Evolutionary conservation across 495 filamentous ascomycete species (phyloP).

Genomic region (Tuber indicum): DNA sequence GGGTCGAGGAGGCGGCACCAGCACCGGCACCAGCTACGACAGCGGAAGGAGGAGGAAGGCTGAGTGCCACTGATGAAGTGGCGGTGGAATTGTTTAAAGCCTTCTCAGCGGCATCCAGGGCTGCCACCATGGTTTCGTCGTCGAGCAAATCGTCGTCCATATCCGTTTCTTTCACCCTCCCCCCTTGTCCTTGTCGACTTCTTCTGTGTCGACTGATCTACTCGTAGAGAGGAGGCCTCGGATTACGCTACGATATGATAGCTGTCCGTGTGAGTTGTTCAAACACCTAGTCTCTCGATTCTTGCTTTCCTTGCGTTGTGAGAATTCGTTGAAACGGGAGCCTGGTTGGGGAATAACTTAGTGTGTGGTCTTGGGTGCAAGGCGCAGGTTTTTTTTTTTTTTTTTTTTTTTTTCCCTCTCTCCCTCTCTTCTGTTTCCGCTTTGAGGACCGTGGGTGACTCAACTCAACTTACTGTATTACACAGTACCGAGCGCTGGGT

Average conservation of each 20-base stretch:
- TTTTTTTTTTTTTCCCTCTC: not conserved
- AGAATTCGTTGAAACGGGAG: constrained; percentile 1
- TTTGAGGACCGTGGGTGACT: not conserved
- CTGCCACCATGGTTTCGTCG: constrained; percentile 39
- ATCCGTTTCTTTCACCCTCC: not conserved
- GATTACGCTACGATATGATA: constrained; percentile 14
- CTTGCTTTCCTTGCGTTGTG: not conserved
- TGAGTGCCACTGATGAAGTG: constrained; percentile 1
- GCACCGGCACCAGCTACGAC: constrained; percentile 4
- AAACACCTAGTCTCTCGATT: not conserved
- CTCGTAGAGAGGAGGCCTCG: constrained; percentile 4
- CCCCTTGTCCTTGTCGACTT: not conserved
- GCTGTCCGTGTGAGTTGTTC: constrained; percentile 7
- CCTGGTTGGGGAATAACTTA: not conserved
- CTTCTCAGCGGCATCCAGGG: constrained; percentile 43
- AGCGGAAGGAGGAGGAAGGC: not conserved
- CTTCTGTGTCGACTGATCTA: constrained; percentile 16
- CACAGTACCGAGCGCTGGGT: not conserved
- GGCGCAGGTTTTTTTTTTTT: constrained; percentile 3
- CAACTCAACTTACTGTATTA: not conserved
- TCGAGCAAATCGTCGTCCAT: constrained; percentile 49
- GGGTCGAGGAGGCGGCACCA: constrained; percentile 8
- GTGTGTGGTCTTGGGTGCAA: not conserved
- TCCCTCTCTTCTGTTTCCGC: not conserved
- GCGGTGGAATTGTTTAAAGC: constrained; percentile 9